A percentile compares a stretch with the other conserved stretches of the same genome.
These are phyloP conservation scores for Geotrichum restrictum DNA, from an alignment of 1,139 yeast species.

Conservation along the genomic window DNA sequence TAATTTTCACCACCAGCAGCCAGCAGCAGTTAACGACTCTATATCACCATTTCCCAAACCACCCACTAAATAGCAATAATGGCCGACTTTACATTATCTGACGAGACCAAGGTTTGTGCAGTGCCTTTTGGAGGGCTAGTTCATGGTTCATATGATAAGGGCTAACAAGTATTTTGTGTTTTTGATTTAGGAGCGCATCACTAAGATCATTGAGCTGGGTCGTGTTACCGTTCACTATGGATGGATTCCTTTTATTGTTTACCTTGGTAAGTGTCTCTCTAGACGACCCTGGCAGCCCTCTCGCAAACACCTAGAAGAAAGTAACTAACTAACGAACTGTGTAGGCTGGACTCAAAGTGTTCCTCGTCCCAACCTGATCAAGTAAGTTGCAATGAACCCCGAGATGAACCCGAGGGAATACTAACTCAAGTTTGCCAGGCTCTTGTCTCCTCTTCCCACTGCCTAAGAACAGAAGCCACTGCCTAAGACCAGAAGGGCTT, in stretches of 20 bases:
- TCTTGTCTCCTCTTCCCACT: conserved; percentile 71
- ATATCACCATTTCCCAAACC: conserved; percentile 1
- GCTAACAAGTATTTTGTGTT: too few species aligned
- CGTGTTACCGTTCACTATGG: conserved; percentile 91
- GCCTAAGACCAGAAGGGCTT: too few species aligned
- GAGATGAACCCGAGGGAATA: conserved; percentile 16
- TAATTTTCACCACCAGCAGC: conserved; percentile 1
- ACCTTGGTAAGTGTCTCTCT: conserved; percentile 51
- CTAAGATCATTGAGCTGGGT: conserved; percentile 75
- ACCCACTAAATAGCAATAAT: conserved; percentile 27
- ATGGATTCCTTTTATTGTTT: conserved; percentile 90
- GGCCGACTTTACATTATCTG: conserved; percentile 44
- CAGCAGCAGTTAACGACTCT: neutral
- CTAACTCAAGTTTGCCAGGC: conserved; percentile 28
- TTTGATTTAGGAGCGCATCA: conserved; percentile 66
- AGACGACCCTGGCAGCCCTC: neutral
- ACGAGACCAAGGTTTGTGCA: conserved; percentile 44
- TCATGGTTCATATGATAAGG: too few species aligned
- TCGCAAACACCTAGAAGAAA: neutral
- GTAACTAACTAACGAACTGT: neutral
- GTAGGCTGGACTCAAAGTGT: conserved; percentile 75
- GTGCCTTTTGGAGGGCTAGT: neutral
- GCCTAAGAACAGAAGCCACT: too few species aligned
- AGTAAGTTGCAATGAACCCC: conserved; percentile 36
- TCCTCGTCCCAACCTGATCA: conserved; percentile 78